phyloP scores from a whole-genome alignment of 1,139 yeast genomes.

The Candida gigantensis region DNA sequence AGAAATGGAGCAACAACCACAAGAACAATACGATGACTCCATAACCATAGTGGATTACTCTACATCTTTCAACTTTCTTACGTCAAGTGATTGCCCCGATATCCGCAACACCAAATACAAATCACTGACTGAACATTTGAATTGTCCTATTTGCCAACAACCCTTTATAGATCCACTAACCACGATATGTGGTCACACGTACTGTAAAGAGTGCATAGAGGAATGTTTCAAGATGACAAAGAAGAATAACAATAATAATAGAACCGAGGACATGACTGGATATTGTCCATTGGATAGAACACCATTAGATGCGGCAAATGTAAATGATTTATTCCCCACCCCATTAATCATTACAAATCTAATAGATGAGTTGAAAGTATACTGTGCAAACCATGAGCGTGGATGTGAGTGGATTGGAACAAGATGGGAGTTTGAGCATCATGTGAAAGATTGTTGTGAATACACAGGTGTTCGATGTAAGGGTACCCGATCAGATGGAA shows the following conservation, averaged over 20 bases:
- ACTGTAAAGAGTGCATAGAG: conserved; percentile 52
- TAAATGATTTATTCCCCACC: conserved; percentile 56
- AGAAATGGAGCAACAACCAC: no score
- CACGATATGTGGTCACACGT: conserved; percentile 62
- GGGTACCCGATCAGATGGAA: conserved; percentile 22
- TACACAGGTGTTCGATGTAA: conserved; percentile 52
- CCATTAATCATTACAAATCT: conserved; percentile 63
- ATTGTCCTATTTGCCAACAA: conserved; percentile 60
- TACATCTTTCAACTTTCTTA: conserved; percentile 22
- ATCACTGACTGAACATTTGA: conserved; percentile 51
- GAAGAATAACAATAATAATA: conserved; percentile 11
- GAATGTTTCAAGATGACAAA: conserved; percentile 45
- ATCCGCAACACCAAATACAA: conserved; percentile 35
- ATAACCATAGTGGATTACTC: conserved; percentile 12
- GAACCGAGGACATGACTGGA: conserved; percentile 20
- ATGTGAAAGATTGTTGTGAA: conserved; percentile 50
- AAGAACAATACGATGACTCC: conserved; percentile 15
- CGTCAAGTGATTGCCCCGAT: conserved; percentile 28
- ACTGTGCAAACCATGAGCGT: conserved; percentile 51
- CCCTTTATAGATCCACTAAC: conserved; percentile 57
- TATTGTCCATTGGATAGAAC: conserved; percentile 68
- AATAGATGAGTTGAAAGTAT: conserved; percentile 60
- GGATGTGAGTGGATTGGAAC: conserved; percentile 64
- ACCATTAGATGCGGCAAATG: conserved; percentile 36
- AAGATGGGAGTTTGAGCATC: conserved; percentile 61